Base-by-base conservation (phyloP, 768 basidiomycete genomes). In the Tulasnella sp. region DNA sequence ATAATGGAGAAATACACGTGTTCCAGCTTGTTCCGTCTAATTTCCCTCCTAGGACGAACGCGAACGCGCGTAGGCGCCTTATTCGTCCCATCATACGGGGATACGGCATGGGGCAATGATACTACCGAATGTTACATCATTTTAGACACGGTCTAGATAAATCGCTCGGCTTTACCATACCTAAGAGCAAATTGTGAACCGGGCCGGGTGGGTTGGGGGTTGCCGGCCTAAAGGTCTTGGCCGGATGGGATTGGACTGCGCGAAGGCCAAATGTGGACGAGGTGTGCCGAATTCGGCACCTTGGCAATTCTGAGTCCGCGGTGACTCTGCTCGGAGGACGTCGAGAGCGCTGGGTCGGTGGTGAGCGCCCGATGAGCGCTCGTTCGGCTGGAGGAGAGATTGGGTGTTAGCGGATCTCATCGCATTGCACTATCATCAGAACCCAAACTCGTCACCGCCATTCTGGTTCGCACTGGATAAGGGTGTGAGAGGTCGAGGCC, bases 201-300 rank as follows among this genome's bases (percentile, higher is more conserved):
- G 61, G 61, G 32, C 61, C 61, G 61, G 61, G 29, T 32, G 23
- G 23, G 26, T 26, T 35, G 26, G 26, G 32, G 61, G 32, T 13
- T 67, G 32, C 61, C 61, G 61, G 16, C 23, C 0, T 13, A 29
- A 26, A 67, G 61, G 23, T 26, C 26, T 67, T 67, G 61, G 61
- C 61, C 32, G 5, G 7, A 67, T 10, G 29, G 61, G 32, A 29
- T 35, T 67, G 29, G 15, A 67, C 61, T 16, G 11, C 16, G 61
- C 11, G 61, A 35, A 35, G 11, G 29, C 61, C 61, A 32, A 67
- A 32, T 67, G 61, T 29, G 32, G 61, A 32, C 26, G 61, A 67
- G 61, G 29, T 67, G 32, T 67, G 61, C 61, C 61, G 61, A 67
- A 35, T 35, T 67, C 61, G 61, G 61, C 61, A 67, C 18, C 61